Conservation (phyloP, 768 basidiomycete species). For the Leccinellum albellum region DNA sequence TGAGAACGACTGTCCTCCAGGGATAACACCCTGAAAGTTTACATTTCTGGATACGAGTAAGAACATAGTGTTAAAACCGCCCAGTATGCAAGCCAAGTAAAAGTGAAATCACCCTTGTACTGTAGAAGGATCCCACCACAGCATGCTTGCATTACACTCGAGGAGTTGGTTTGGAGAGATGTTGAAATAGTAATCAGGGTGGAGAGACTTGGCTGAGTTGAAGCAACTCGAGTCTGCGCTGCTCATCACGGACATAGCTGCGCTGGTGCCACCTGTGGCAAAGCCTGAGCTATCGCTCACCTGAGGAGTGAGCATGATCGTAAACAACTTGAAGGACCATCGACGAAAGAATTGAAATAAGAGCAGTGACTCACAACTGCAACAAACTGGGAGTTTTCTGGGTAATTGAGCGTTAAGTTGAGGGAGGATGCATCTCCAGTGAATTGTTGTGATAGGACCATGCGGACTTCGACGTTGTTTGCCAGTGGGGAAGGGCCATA, state of each 20-base stretch:
- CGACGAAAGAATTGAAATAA: too few relatives aligned
- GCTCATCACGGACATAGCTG: not conserved
- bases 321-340: too few relatives aligned
- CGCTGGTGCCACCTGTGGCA: not conserved
- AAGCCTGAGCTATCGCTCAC: too few relatives aligned
- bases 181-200: not conserved
- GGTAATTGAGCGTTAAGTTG: not conserved
- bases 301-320: too few relatives aligned
- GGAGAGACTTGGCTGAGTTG: not conserved
- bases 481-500: not conserved
- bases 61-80: too few relatives aligned
- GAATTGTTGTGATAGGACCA: not conserved
- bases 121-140: not conserved
- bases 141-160: not conserved
- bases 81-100: too few relatives aligned
- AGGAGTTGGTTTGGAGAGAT: not conserved
- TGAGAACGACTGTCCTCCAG: not conserved
- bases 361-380: too few relatives aligned
- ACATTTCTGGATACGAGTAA: not conserved
- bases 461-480: not conserved
- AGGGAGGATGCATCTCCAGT: not conserved
- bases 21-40: not conserved
- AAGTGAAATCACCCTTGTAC: not conserved
- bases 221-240: not conserved
- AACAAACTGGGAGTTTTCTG: not conserved